A percentile compares a stretch with the other conserved stretches of the same genome.
phyloP scores from a whole-genome alignment of 257 asterid species.

The Solanum chaucha region DNA sequence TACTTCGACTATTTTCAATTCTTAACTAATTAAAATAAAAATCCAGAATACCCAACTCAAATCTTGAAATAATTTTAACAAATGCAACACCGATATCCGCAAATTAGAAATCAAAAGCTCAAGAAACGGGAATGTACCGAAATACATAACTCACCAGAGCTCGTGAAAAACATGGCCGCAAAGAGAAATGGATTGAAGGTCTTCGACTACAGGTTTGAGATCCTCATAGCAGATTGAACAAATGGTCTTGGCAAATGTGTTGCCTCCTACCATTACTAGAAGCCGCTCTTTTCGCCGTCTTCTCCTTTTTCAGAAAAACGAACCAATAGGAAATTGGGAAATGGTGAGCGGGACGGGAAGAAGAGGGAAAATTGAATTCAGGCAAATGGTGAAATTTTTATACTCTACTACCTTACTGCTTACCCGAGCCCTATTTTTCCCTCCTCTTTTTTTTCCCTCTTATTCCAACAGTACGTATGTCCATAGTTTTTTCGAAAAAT shows the following conservation, averaged over 20 bases:
- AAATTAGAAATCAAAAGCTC: background rate
- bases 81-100: background rate
- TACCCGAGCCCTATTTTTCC: background rate
- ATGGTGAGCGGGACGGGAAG: background rate
- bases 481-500: too few species aligned
- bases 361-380: background rate
- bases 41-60: background rate
- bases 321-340: background rate
- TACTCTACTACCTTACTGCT: too few species aligned
- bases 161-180: constrained; percentile 99
- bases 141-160: constrained; percentile 50
- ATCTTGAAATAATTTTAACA: background rate
- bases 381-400: background rate
- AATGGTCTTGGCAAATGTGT: constrained; percentile 59
- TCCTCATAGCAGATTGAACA: constrained; percentile 94
- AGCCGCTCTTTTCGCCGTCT: background rate
- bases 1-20: background rate
- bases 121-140: background rate
- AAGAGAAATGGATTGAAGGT: constrained; percentile 73
- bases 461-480: background rate
- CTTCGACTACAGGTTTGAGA: constrained; percentile 79
- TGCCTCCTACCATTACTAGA: constrained; percentile 28
- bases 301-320: background rate
- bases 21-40: background rate
- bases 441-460: background rate